A percentile compares a stretch with the other conserved stretches of the same genome.
These are phyloP conservation scores for Pisolithus sp. DNA, from an alignment of 768 basidiomycete genomes.

Conservation along the genomic window DNA sequence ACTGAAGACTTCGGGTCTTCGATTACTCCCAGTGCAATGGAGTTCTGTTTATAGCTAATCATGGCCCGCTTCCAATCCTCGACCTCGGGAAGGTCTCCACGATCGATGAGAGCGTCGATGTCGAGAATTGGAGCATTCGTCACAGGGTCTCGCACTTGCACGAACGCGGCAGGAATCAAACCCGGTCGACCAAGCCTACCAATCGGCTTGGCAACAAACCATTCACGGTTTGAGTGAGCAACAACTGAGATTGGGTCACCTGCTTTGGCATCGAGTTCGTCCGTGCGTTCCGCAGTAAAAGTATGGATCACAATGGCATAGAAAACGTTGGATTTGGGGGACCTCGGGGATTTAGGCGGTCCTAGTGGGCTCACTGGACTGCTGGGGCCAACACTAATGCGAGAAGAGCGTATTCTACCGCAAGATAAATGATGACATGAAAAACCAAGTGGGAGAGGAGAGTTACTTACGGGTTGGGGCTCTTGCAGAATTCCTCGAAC, in stretches of 20 bases:
- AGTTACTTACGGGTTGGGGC: conserved; percentile 48
- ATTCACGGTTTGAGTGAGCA: conserved; percentile 99
- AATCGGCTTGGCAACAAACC: conserved; percentile 99
- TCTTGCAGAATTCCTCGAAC: conserved; percentile 90
- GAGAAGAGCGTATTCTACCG: conserved; percentile 39
- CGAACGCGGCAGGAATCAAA: conserved; percentile 94
- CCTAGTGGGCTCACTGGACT: conserved; percentile 22
- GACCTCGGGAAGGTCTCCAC: conserved; percentile 87
- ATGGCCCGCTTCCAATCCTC: conserved; percentile 98
- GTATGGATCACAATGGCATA: conserved; percentile 96
- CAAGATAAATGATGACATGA: not conserved
- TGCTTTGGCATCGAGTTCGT: conserved; percentile 91
- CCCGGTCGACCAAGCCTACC: conserved; percentile 92
- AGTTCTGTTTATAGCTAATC: conserved; percentile 91
- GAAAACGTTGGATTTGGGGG: conserved; percentile 54
- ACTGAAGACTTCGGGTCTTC: conserved; percentile 51
- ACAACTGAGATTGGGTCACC: conserved; percentile 96
- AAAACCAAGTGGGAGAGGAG: conserved; percentile 3
- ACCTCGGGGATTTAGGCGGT: conserved; percentile 23
- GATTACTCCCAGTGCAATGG: conserved; percentile 89
- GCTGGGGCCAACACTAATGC: conserved; percentile 14
- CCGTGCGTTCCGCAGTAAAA: conserved; percentile 89
- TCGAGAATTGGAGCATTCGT: conserved; percentile 77
- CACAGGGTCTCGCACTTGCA: conserved; percentile 89
- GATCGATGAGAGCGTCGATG: conserved; percentile 72